A percentile compares a stretch with the other conserved stretches of the same genome.
These are phyloP conservation scores for Sclerotiophoma versabilis DNA, from an alignment of 2,329 filamentous ascomycete species.

Conservation along the genomic window DNA sequence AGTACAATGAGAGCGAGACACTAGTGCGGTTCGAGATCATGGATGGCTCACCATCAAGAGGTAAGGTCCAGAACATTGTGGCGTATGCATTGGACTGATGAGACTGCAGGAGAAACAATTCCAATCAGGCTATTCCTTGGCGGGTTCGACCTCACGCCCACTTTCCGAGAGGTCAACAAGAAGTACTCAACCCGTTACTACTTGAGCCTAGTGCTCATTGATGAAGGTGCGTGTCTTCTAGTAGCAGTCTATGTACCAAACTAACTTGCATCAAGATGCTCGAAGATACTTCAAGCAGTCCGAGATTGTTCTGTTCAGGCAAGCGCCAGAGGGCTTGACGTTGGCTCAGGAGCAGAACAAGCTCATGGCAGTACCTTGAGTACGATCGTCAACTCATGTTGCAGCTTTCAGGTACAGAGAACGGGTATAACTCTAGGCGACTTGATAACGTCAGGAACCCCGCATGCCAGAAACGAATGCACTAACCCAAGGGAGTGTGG, in stretches of 20 bases:
- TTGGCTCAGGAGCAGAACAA: slow-evolving; percentile 58
- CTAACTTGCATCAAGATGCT: slow-evolving; percentile 69
- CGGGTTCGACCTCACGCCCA: slow-evolving; percentile 95
- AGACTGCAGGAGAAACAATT: slow-evolving; percentile 76
- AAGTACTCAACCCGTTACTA: slow-evolving; percentile 99
- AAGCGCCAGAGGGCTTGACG: slow-evolving; percentile 63
- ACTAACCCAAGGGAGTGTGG: not conserved
- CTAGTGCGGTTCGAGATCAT: slow-evolving; percentile 99
- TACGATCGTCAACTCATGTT: not conserved
- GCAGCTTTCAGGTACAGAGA: not conserved
- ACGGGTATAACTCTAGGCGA: not conserved
- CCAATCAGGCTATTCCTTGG: slow-evolving; percentile 96
- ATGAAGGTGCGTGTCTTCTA: slow-evolving; percentile 70
- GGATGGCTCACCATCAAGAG: slow-evolving; percentile 97
- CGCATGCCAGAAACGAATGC: not conserved
- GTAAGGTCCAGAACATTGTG: slow-evolving; percentile 55
- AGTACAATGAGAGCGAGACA: slow-evolving; percentile 99
- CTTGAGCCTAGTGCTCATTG: slow-evolving; percentile 91
- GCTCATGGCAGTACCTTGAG: slow-evolving; percentile 48
- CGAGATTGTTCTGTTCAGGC: slow-evolving; percentile 95
- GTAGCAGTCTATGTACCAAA: not conserved
- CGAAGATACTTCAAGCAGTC: slow-evolving; percentile 99
- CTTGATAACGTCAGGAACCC: not conserved
- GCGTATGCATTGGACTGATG: slow-evolving; percentile 27
- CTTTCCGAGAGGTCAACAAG: slow-evolving; percentile 99